Percentiles rank a stretch among this genome's conserved stretches.
Evolutionary conservation across 2,329 filamentous ascomycete species (phyloP).

Genomic region (Mycosphaerella arachidis): DNA sequence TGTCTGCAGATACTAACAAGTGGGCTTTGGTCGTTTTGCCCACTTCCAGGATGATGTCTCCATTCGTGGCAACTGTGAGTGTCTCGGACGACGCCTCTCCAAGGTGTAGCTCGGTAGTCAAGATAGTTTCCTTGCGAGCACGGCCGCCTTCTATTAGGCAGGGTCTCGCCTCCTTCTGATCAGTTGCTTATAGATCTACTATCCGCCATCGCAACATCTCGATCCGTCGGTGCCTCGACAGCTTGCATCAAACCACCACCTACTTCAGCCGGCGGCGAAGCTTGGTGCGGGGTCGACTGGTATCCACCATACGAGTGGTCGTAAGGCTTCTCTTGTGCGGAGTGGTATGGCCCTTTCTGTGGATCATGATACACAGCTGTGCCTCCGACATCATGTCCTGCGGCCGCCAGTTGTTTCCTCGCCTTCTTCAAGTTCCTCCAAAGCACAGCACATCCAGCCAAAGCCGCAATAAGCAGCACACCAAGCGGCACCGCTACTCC

Average conservation of each 20-base stretch:
- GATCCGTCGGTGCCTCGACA: slow-evolving; percentile 9
- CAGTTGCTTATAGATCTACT: slow-evolving; percentile 1
- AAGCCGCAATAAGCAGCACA: slow-evolving; percentile 11
- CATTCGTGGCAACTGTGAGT: no score
- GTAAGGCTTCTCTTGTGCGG: background rate
- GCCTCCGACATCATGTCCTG: background rate
- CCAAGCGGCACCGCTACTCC: slow-evolving; percentile 14
- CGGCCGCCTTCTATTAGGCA: no score
- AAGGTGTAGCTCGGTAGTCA: no score
- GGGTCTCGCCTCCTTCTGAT: background rate
- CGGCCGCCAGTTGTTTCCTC: background rate
- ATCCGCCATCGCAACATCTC: slow-evolving; percentile 13
- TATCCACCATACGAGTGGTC: background rate
- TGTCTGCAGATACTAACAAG: no score
- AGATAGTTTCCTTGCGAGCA: no score
- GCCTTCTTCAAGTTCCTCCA: slow-evolving; percentile 7
- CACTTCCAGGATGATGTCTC: no score
- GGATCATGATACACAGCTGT: background rate
- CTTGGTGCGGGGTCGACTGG: background rate
- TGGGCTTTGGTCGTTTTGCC: no score
- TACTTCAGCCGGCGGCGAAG: background rate
- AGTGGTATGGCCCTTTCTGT: background rate
- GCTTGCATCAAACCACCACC: background rate
- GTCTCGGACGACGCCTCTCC: no score
- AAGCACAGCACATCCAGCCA: slow-evolving; percentile 11